Percentiles rank a stretch among this genome's conserved stretches.
phyloP scores from a whole-genome alignment of 139 green algal species.

The Astrephomene gubernaculifera region DNA sequence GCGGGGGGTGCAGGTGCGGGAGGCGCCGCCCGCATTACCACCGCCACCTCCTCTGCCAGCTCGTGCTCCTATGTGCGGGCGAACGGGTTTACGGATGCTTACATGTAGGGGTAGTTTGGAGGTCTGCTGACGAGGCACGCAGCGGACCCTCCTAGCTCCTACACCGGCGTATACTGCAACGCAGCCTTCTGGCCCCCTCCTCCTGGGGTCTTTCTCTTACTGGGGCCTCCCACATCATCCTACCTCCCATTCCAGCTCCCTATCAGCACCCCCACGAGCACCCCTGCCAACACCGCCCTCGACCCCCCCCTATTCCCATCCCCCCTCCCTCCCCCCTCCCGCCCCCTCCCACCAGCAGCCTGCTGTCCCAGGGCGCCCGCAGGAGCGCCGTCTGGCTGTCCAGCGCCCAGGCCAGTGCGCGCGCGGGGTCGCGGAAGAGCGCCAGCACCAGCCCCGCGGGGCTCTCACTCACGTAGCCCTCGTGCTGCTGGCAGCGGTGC shows the following conservation, averaged over 20 bases:
- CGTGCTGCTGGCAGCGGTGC: slow-evolving; percentile 4
- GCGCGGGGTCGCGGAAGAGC: slow-evolving; percentile 19
- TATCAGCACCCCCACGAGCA: background rate
- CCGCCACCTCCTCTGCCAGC: slow-evolving; percentile 19
- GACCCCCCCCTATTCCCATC: background rate
- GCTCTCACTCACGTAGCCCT: slow-evolving; percentile 35
- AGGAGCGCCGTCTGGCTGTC: slow-evolving; percentile 24
- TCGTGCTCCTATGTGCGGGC: slow-evolving; percentile 32
- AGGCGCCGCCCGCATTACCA: background rate
- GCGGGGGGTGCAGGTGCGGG: background rate
- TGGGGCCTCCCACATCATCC: background rate
- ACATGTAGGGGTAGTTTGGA: too few species aligned
- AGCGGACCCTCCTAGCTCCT: too few species aligned
- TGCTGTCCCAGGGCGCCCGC: slow-evolving; percentile 1
- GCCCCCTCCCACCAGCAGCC: slow-evolving; percentile 29
- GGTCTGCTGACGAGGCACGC: too few species aligned
- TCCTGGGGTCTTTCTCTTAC: background rate
- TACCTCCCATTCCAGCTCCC: background rate
- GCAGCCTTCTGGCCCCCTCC: background rate
- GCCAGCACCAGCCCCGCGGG: slow-evolving; percentile 37
- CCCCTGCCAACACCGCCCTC: too few species aligned
- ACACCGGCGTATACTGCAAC: too few species aligned
- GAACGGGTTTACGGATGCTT: background rate
- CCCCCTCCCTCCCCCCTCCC: background rate
- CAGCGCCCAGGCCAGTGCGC: slow-evolving; percentile 41